Evolutionary conservation across 345 rosid genomes (phyloP), one percentile per base, ranked within the genome.

Genomic region (Eucalyptus marginata): DNA sequence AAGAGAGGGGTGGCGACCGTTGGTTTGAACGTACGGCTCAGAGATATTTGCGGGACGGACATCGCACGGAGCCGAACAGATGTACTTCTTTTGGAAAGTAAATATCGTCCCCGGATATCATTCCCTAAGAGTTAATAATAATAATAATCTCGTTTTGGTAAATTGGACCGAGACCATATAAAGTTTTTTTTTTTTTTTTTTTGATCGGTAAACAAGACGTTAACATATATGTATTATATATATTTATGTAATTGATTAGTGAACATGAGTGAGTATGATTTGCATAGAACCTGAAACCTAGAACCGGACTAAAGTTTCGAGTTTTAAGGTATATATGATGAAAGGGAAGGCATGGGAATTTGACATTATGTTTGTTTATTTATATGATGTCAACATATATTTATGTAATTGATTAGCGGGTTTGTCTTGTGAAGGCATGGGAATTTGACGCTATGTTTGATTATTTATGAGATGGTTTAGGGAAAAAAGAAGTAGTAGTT

Each of bases 231-330:
- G 3, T 12, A 51, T 12, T 47, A 7, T 85, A 25, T 10, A 27
- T 3, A 50, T 49, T 27, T 52, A 52, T 52, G 25, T 52, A 0
- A 52, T 8, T 20, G 58, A 8, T 52, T 0, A 0, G 25, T 52
- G 2, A 0, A 52, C 18, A 52, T 1, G 5, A 3, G 58, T 8
- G 58, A 52, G 5, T 8, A 20, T 52, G 10, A 52, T 52, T 52
- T 4, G 1, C 0, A 52, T 52, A 8, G 10, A 52, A 52, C 5
- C 0, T 18, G 25, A 52, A 52, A 52, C 10, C 10, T 18, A 0
- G 10, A 18, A 52, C 10, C 25, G 1, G 0, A 52, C 0, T 20
- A 3, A 1, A 2, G 0, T 52, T 52, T 3, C 1, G 7, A 52
- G 1, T 18, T 52, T 2, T 3, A 3, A 52, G 56, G 7, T 7